Evolutionary conservation across 2,329 filamentous ascomycete species (phyloP), one percentile per base, ranked within the genome.

Genomic region (Amphichorda felina): DNA sequence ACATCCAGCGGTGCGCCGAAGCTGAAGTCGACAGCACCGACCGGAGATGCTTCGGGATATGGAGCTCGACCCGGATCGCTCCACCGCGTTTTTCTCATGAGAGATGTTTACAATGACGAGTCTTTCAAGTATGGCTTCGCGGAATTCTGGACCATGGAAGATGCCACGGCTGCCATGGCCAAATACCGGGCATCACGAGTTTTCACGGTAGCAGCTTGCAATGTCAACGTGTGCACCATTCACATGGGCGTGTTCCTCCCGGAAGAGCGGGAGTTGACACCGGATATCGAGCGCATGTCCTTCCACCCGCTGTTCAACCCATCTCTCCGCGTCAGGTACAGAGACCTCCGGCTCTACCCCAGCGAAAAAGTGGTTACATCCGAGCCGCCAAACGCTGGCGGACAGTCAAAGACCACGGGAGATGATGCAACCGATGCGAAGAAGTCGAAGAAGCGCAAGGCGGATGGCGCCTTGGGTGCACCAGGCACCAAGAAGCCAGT

Each of bases 181-280:
- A 84, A 85, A 44, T 80, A 81, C 45, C 74, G 75, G 27, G 79
- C 77, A 24, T 75, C 79, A 19, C 74, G 83, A 9, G 80, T 77
- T 34, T 89, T 89, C 48, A 86, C 79, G 2, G 84, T 91, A 41
- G 79, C 78, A 1, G 84, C 79, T 3, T 79, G 76, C 43, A 72
- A 77, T 1, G 80, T 86, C 13, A 67, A 72, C 9, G 68, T 85
- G 17, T 80, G 73, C 30, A 86, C 82, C 45, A 87, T 88, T 27
- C 84, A 91, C 44, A 75, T 82, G n/a, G 84, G 84, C 5, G 83
- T 91, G 3, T 91, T 93, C 48, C 73, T 88, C 10, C 83, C 82
- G 1, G 79, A 82, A 30, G 66, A 81, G 33, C 71, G 78, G 34
- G 66, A 69, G 7, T 39, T 63, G 2, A 65, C 66, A 5, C 62